Conservation (phyloP, 2,329 filamentous ascomycete species). For the Aspergillus novofumigatus region DNA sequence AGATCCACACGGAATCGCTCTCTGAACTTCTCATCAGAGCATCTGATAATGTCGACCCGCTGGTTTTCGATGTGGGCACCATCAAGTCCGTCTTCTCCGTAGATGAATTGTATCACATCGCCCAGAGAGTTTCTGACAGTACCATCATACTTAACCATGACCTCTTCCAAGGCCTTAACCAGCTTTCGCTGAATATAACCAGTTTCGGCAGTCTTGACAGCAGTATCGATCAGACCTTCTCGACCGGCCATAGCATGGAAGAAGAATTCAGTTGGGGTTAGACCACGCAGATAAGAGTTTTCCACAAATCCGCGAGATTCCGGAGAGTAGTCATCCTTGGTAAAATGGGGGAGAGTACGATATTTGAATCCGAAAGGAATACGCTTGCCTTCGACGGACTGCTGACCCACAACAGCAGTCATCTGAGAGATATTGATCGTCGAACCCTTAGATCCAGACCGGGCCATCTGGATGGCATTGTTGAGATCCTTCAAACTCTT, state of each 20-base stretch:
- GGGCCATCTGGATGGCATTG: constrained; percentile 94
- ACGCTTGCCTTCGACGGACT: constrained; percentile 97
- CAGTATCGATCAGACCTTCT: constrained; percentile 98
- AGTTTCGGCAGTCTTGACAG: constrained; percentile 98
- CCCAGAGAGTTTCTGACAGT: constrained; percentile 96
- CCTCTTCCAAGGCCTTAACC: constrained; percentile 95
- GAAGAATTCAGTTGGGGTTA: constrained; percentile 96
- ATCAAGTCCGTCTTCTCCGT: constrained; percentile 95
- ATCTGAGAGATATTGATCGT: constrained; percentile 99
- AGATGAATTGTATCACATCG: constrained; percentile 94
- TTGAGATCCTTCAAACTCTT: constrained; percentile 92
- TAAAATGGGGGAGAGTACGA: constrained; percentile 92
- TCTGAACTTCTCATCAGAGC: constrained; percentile 73
- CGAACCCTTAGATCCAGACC: constrained; percentile 95
- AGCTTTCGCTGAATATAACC: constrained; percentile 98
- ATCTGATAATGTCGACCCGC: constrained; percentile 77
- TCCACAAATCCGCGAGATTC: constrained; percentile 97
- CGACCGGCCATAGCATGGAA: constrained; percentile 99
- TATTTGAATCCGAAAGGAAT: constrained; percentile 99
- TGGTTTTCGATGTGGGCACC: constrained; percentile 93
- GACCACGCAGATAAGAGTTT: constrained; percentile 93
- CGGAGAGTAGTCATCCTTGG: constrained; percentile 97
- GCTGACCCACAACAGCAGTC: constrained; percentile 95
- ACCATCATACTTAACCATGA: constrained; percentile 95
- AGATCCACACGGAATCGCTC: constrained; percentile 81